Evolutionary conservation across 352 stramenopile species (phyloP).

Genomic region (Globisporangium perplexum): DNA sequence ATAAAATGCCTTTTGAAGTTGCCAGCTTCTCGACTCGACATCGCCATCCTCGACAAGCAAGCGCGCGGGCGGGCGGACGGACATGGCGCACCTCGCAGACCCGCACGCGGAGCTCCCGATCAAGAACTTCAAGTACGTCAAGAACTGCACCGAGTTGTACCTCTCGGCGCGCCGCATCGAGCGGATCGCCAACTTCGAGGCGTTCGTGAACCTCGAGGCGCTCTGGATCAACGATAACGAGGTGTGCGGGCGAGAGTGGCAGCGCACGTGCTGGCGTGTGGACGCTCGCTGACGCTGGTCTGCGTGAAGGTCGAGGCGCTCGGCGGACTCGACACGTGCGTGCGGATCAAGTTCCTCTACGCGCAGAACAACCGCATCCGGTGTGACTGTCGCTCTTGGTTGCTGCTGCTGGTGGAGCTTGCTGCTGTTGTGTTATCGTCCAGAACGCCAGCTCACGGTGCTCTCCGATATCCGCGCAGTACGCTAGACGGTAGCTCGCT

Average conservation of each 20-base stretch:
- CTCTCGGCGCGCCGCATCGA: slow-evolving; percentile 74
- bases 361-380: slow-evolving; percentile 82
- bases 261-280: neutral
- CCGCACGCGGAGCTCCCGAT: slow-evolving; percentile 74
- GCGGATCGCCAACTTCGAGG: slow-evolving; percentile 75
- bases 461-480: too few species aligned
- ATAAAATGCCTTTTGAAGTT: too few species aligned
- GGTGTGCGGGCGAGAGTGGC: slow-evolving; percentile 16
- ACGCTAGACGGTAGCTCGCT: slow-evolving; percentile 44
- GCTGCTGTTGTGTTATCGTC: too few species aligned
- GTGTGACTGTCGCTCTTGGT: slow-evolving; percentile 7
- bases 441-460: too few species aligned
- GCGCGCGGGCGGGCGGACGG: slow-evolving; percentile 3
- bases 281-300: neutral
- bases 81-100: slow-evolving; percentile 38
- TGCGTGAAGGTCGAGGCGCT: slow-evolving; percentile 44
- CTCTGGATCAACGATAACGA: slow-evolving; percentile 89
- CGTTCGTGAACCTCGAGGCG: slow-evolving; percentile 85
- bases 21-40: too few species aligned
- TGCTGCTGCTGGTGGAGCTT: neutral
- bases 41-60: too few species aligned
- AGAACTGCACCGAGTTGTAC: slow-evolving; percentile 86
- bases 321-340: slow-evolving; percentile 69
- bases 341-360: slow-evolving; percentile 88
- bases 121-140: slow-evolving; percentile 89